phyloP scores from a whole-genome alignment of 306 rosid species.

The Castanea mollissima region DNA sequence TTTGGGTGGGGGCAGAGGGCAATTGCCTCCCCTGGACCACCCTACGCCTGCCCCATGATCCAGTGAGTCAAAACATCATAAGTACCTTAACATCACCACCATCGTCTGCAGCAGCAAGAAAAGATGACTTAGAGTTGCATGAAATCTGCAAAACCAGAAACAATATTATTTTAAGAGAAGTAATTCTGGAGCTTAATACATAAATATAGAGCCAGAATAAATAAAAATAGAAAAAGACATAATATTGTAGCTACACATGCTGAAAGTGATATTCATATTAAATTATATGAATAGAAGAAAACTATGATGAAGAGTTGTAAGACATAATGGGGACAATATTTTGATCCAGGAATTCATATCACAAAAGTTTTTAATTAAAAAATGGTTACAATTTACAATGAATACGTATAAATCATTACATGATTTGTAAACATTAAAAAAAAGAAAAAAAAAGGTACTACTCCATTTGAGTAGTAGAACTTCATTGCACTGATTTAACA shows the following conservation, averaged over 20 bases:
- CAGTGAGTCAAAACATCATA: conserved; percentile 15
- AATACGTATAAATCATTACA: background rate
- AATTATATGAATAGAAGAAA: background rate
- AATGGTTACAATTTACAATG: background rate
- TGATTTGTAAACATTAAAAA: background rate
- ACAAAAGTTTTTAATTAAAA: background rate
- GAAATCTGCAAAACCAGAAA: conserved; percentile 53
- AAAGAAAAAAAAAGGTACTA: too few species aligned
- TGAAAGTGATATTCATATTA: background rate
- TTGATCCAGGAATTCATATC: background rate
- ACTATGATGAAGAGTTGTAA: background rate
- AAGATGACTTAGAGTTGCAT: conserved; percentile 70
- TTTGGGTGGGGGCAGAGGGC: too few species aligned
- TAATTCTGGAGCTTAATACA: background rate
- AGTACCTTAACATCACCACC: conserved; percentile 86
- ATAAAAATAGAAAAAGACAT: background rate
- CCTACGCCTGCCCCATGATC: accelerated
- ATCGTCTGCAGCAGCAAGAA: conserved; percentile 96
- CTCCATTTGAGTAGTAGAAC: background rate
- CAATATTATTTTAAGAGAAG: conserved; percentile 7
- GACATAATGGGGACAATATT: too few species aligned
- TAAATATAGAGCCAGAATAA: background rate
- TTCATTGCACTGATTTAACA: background rate
- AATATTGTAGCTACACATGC: background rate
- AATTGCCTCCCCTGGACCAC: too few species aligned